Percentiles rank a stretch among this genome's conserved stretches.
These are phyloP conservation scores for Trichoderma sp. DNA, from an alignment of 2,329 filamentous ascomycete species.

Conservation along the genomic window DNA sequence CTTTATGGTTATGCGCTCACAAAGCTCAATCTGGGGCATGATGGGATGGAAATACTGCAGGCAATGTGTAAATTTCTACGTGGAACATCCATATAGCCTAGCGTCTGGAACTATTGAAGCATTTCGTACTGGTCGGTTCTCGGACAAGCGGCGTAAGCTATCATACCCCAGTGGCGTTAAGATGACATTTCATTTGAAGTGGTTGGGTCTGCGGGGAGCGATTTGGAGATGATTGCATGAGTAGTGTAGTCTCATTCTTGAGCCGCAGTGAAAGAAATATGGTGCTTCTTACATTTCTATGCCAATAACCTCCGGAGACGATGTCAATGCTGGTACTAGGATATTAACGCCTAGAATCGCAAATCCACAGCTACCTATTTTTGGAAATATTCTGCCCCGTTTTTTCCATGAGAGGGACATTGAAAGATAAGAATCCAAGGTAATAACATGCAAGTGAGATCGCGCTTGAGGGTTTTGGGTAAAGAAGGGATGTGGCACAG, in stretches of 20 bases:
- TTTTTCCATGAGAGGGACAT: neutral
- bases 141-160: neutral
- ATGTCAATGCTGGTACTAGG: rapidly evolving
- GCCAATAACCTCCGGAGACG: neutral
- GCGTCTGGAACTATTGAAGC: neutral
- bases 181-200: neutral
- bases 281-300: no score
- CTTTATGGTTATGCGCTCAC: neutral
- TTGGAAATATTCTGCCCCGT: neutral
- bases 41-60: neutral
- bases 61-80: neutral
- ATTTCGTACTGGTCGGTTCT: neutral
- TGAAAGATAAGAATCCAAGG: neutral
- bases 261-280: neutral
- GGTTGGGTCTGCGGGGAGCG: neutral
- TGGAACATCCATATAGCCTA: neutral
- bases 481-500: no score
- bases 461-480: no score
- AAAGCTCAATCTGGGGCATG: neutral
- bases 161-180: neutral
- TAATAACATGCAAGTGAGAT: no score
- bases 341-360: neutral
- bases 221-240: neutral
- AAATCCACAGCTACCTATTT: neutral
- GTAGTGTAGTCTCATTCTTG: neutral